A percentile compares a stretch with the other conserved stretches of the same genome.
phyloP scores from a whole-genome alignment of 768 basidiomycete species.

The Termitomyces sp. region DNA sequence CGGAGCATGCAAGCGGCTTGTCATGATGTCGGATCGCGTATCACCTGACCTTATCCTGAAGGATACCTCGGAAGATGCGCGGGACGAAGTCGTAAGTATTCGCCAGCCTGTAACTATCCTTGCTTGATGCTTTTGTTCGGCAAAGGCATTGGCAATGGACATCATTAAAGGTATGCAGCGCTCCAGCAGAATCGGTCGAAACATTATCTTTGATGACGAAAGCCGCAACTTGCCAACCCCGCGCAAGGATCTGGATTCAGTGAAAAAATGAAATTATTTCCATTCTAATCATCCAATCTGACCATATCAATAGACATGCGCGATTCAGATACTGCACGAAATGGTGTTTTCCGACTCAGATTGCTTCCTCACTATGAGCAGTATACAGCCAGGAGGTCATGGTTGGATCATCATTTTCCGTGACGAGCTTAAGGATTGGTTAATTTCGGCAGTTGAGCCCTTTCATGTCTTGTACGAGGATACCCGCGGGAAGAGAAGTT shows the following conservation, averaged over 20 bases:
- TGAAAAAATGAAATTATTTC: neutral
- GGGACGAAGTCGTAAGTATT: neutral
- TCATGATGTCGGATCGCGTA: neutral
- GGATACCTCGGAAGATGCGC: neutral
- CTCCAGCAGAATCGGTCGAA: neutral
- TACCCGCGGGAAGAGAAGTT: neutral
- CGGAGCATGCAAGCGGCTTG: neutral
- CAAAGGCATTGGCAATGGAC: neutral
- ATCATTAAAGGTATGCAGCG: slow-evolving; percentile 4
- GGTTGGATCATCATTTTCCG: slow-evolving; percentile 13
- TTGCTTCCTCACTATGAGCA: slow-evolving; percentile 9
- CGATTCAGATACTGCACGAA: slow-evolving; percentile 1
- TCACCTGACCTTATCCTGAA: neutral
- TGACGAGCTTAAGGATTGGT: slow-evolving; percentile 11
- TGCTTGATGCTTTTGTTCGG: neutral
- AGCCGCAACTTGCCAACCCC: slow-evolving; percentile 6
- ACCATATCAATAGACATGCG: neutral
- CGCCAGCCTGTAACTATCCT: neutral
- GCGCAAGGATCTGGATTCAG: neutral
- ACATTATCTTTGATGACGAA: slow-evolving; percentile 1
- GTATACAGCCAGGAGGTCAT: slow-evolving; percentile 8
- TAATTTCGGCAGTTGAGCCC: slow-evolving; percentile 4
- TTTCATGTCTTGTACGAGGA: slow-evolving; percentile 9
- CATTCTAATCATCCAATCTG: neutral
- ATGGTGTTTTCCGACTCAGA: slow-evolving; percentile 11